These are phyloP conservation scores for Monilinia polystroma DNA, from an alignment of 2,329 filamentous ascomycete species.

Conservation along the genomic window DNA sequence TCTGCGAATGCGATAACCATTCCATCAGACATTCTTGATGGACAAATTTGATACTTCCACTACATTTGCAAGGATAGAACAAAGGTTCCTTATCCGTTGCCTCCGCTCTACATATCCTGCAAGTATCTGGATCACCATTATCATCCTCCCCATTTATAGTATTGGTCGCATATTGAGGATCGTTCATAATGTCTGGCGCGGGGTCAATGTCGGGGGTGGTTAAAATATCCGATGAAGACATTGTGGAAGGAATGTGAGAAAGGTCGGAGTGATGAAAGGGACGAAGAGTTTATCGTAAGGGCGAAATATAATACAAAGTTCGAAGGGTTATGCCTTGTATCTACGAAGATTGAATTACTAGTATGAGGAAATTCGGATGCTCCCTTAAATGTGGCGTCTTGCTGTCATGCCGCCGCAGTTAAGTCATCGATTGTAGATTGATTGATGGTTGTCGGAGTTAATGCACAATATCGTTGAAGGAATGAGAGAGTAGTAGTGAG, in stretches of 20 bases:
- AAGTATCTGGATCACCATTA: slow-evolving; percentile 63
- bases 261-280: background rate
- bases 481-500: background rate
- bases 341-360: background rate
- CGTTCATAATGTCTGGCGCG: slow-evolving; percentile 56
- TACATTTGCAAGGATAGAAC: slow-evolving; percentile 98
- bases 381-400: too few relatives aligned
- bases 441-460: slow-evolving; percentile 10
- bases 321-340: too few relatives aligned
- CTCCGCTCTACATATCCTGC: slow-evolving; percentile 93
- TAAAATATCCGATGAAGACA: background rate
- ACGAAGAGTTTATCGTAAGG: background rate
- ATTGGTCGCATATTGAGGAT: slow-evolving; percentile 50
- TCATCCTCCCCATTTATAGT: slow-evolving; percentile 37
- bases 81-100: slow-evolving; percentile 78
- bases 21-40: slow-evolving; percentile 98
- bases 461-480: slow-evolving; percentile 2
- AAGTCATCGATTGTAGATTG: background rate
- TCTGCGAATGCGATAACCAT: slow-evolving; percentile 97
- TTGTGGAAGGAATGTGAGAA: background rate
- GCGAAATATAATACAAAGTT: background rate
- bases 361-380: slow-evolving; percentile 11
- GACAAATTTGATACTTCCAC: slow-evolving; percentile 96
- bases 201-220: slow-evolving; percentile 23
- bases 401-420: background rate